Conservation (phyloP, 805 yeast species). For the Schwanniomyces occidentalis region DNA sequence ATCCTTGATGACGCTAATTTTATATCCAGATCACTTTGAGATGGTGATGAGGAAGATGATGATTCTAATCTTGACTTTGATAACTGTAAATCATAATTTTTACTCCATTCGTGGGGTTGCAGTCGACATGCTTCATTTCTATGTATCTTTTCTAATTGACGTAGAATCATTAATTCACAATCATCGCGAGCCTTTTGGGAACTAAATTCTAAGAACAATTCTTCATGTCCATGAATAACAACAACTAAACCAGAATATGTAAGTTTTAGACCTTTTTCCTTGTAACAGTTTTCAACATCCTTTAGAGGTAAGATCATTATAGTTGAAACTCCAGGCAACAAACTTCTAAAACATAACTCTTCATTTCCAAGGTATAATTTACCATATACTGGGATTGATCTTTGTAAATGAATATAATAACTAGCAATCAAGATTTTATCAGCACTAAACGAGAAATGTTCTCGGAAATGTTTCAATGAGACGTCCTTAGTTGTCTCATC, state of each 20-base stretch:
- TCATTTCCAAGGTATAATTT: conserved; percentile 70
- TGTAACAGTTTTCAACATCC: conserved; percentile 69
- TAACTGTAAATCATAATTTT: conserved; percentile 17
- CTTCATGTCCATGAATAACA: conserved; percentile 73
- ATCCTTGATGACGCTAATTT: conserved; percentile 24
- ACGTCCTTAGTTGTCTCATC: conserved; percentile 42
- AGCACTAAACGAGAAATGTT: conserved; percentile 63
- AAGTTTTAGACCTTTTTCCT: conserved; percentile 68
- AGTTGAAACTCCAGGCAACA: conserved; percentile 75
- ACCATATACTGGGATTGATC: conserved; percentile 80
- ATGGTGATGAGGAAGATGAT: conserved; percentile 1
- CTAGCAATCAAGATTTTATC: conserved; percentile 58
- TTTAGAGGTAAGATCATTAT: conserved; percentile 78
- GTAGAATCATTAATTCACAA: conserved; percentile 55
- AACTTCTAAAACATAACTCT: conserved; percentile 76
- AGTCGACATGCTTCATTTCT: conserved; percentile 22
- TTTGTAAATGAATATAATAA: conserved; percentile 67
- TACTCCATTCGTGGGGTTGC: conserved; percentile 25
- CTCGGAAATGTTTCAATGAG: conserved; percentile 59
- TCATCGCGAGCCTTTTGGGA: conserved; percentile 67
- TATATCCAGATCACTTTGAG: conserved; percentile 3
- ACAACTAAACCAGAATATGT: conserved; percentile 70
- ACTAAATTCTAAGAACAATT: conserved; percentile 76
- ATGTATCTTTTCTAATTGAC: conserved; percentile 47
- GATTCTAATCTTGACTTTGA: conserved; percentile 12